Evolutionary conservation across 805 yeast genomes (phyloP), one percentile per base, ranked within the genome.

Genomic region (Candida sithepensis): DNA sequence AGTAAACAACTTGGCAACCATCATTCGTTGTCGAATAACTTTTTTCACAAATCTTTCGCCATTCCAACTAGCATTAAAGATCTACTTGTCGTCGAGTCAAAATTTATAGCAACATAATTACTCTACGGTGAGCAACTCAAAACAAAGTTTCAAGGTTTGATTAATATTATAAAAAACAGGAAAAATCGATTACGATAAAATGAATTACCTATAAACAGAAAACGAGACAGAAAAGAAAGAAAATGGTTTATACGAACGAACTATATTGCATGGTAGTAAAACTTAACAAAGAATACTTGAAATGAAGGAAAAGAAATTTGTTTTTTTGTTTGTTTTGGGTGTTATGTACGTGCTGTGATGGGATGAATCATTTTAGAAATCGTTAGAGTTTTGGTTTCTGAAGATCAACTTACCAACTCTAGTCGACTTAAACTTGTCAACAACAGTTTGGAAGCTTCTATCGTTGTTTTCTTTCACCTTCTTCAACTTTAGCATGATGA

Each of bases 401-500:
- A 46, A 51, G 13, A 53, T 8, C n/a, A 48, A 12, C 13, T 41
- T 33, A 8, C 57, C 57, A 34, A 53, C 5, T 26, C 36, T 45
- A 3, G 49, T 44, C 2, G 42, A 28, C 26, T 47, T 50, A 21
- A 54, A 33, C 20, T 52, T 49, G 9, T 48, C 42, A 5, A 48
- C 2, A 16, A 56, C 39, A n/a, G 52, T 39, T 22, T 20, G 23
- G 21, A 54, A 47, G 24, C 42, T 26, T 44, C 62, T 48, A 13
- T 59, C 51, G 16, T 45, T 47, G 34, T 55, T 53, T n/a, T 53
- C 56, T 40, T 50, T 49, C 2, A 54, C 58, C 12, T 49, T 51
- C 41, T 10, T 59, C 55, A 43, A 69, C 63, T 8, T 69, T 63
- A 38, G 59, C 19, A 53, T 64, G 57, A 32, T 66, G 45, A 50